A percentile compares a stretch with the other conserved stretches of the same genome.
Conservation (phyloP, 305 asterid species). For the Fraxinus paxiana region DNA sequence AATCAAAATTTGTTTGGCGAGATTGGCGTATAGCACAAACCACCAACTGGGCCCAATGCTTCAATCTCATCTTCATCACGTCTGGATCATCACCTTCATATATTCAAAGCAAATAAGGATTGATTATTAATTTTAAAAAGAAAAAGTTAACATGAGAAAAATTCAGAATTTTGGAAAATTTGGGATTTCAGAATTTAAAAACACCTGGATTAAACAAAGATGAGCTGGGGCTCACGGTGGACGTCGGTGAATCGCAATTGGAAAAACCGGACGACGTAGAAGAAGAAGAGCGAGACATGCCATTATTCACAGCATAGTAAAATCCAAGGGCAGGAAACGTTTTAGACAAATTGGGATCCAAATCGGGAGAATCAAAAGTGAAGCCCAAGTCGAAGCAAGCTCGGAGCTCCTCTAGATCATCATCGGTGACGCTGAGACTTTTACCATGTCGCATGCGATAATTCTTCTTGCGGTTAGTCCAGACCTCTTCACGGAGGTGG, state of each 20-base stretch:
- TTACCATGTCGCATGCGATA: constrained; percentile 26
- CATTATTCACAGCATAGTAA: constrained; percentile 40
- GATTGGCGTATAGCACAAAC: constrained; percentile 57
- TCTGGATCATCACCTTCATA: constrained; percentile 52
- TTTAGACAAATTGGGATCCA: constrained; percentile 47
- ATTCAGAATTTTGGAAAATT: neutral
- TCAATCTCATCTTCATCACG: constrained; percentile 48
- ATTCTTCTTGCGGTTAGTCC: constrained; percentile 38
- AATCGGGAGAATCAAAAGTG: constrained; percentile 45
- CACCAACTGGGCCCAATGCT: constrained; percentile 81
- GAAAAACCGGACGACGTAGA: constrained; percentile 18
- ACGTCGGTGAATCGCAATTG: constrained; percentile 29
- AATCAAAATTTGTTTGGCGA: constrained; percentile 27
- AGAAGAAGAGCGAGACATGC: constrained; percentile 37
- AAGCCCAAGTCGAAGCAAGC: constrained; percentile 62
- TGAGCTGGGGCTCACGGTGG: constrained; percentile 15
- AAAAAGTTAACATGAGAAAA: neutral
- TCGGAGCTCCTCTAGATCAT: constrained; percentile 62
- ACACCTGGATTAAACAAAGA: constrained; percentile 45
- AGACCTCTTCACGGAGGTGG: constrained; percentile 50
- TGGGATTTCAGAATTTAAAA: neutral
- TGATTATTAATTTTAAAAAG: neutral
- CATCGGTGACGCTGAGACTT: constrained; percentile 45
- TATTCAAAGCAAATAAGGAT: neutral
- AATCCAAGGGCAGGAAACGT: constrained; percentile 59